These are phyloP conservation scores for Podila epicladia DNA, from an alignment of 192 early-diverging fungal genomes.

Conservation along the genomic window DNA sequence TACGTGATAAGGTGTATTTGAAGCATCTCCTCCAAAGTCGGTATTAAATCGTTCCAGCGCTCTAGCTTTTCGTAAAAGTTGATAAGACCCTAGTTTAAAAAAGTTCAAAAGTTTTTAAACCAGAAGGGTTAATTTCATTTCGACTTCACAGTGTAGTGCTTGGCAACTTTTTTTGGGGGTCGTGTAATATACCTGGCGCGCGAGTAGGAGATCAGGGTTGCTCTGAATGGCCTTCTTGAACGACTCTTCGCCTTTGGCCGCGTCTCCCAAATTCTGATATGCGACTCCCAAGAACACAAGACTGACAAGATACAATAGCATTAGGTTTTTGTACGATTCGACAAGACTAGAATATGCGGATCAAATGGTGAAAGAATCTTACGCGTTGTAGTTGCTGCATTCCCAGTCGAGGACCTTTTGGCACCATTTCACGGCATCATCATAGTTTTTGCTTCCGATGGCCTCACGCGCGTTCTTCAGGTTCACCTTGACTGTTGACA, in stretches of 20 bases:
- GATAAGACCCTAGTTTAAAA: slow-evolving; percentile 53
- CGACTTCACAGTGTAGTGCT: no score
- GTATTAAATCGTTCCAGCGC: slow-evolving; percentile 43
- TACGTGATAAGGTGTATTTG: slow-evolving; percentile 43
- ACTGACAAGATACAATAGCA: slow-evolving; percentile 16
- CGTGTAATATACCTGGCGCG: slow-evolving; percentile 64
- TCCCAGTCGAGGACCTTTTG: slow-evolving; percentile 59
- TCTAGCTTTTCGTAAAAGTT: slow-evolving; percentile 71
- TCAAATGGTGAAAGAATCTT: slow-evolving; percentile 2
- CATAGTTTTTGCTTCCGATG: slow-evolving; percentile 55
- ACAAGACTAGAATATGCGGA: no score
- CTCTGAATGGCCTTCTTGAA: slow-evolving; percentile 69
- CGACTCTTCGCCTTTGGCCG: slow-evolving; percentile 62
- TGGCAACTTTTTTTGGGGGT: no score
- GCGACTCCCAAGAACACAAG: slow-evolving; percentile 74
- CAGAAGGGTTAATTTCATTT: no score
- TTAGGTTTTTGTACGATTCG: not conserved
- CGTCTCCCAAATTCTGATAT: slow-evolving; percentile 66
- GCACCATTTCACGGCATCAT: slow-evolving; percentile 61
- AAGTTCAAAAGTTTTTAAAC: not conserved
- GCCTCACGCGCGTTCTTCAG: slow-evolving; percentile 64
- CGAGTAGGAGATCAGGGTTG: slow-evolving; percentile 64
- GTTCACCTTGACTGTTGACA: slow-evolving; percentile 47
- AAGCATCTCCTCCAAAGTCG: slow-evolving; percentile 49
- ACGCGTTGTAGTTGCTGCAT: slow-evolving; percentile 65